Percentiles rank a stretch among this genome's conserved stretches.
phyloP scores from a whole-genome alignment of 768 basidiomycete species.

The Tubosaeta sp. region DNA sequence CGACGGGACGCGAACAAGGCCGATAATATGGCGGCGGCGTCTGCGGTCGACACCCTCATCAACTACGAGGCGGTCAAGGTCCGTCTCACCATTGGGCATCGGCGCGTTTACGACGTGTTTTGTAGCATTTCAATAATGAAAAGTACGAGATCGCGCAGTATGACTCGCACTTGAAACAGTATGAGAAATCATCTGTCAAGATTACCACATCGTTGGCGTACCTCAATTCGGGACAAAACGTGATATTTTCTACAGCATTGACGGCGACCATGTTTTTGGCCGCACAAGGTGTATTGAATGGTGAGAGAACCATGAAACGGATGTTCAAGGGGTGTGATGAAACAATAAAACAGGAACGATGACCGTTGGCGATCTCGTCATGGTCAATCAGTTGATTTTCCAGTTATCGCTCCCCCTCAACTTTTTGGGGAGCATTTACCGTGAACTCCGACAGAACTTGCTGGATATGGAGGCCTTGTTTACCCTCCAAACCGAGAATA shows the following conservation, averaged over 20 bases:
- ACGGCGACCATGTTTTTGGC: conserved; percentile 96
- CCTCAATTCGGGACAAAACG: conserved; percentile 93
- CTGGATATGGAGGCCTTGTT: conserved; percentile 97
- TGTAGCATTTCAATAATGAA: conserved; percentile 96
- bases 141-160: conserved; percentile 87
- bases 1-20: conserved; percentile 93
- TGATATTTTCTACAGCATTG: conserved; percentile 92
- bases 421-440: conserved; percentile 95
- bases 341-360: conserved; percentile 65
- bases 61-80: conserved; percentile 99
- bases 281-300: conserved; percentile 89
- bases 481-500: conserved; percentile 80
- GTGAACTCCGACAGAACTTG: conserved; percentile 92
- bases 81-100: not conserved
- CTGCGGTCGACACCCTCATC: conserved; percentile 92
- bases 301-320: conserved; percentile 33
- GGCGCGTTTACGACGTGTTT: not conserved
- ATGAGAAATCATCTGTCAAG: conserved; percentile 90
- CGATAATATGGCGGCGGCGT: conserved; percentile 92
- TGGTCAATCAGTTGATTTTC: conserved; percentile 99
- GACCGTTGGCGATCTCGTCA: conserved; percentile 97
- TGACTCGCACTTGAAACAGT: conserved; percentile 79
- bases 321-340: not conserved
- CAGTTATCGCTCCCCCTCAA: conserved; percentile 95
- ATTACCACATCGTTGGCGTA: conserved; percentile 92